Conservation (phyloP, 805 yeast genomes). For the Kazachstania psychrophila region DNA sequence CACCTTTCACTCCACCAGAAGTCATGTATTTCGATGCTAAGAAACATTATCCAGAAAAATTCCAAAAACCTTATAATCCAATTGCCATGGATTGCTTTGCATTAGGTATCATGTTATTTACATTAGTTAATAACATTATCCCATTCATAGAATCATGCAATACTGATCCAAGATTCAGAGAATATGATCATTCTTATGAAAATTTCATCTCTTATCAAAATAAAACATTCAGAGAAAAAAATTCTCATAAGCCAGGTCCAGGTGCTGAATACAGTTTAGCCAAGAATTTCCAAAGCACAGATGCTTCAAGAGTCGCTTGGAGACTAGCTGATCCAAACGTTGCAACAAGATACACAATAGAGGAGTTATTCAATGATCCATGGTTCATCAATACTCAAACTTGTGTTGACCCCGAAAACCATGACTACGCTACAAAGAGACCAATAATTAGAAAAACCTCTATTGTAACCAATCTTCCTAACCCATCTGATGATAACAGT, state of each 20-base stretch:
- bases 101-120: constrained; percentile 58
- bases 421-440: constrained; percentile 10
- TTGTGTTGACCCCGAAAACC: constrained; percentile 34
- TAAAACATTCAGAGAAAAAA: constrained; percentile 40
- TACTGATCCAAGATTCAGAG: constrained; percentile 45
- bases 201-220: constrained; percentile 32
- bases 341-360: constrained; percentile 43
- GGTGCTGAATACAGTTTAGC: constrained; percentile 69
- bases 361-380: constrained; percentile 49
- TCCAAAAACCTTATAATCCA: constrained; percentile 44
- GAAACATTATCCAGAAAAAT: constrained; percentile 27
- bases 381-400: constrained; percentile 54
- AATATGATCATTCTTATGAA: constrained; percentile 44
- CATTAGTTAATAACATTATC: constrained; percentile 46
- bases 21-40: constrained; percentile 40
- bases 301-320: constrained; percentile 67
- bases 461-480: constrained; percentile 4
- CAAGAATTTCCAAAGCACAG: constrained; percentile 46
- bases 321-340: constrained; percentile 59
- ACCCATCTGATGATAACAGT: neutral
- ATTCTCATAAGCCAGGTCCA: constrained; percentile 46
- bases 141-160: constrained; percentile 50
- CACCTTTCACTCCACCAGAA: constrained; percentile 77
- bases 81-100: constrained; percentile 68
- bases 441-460: constrained; percentile 23